Conservation (phyloP, 1,284 basidiomycete genomes). For the Pulveroboletus sp. region DNA sequence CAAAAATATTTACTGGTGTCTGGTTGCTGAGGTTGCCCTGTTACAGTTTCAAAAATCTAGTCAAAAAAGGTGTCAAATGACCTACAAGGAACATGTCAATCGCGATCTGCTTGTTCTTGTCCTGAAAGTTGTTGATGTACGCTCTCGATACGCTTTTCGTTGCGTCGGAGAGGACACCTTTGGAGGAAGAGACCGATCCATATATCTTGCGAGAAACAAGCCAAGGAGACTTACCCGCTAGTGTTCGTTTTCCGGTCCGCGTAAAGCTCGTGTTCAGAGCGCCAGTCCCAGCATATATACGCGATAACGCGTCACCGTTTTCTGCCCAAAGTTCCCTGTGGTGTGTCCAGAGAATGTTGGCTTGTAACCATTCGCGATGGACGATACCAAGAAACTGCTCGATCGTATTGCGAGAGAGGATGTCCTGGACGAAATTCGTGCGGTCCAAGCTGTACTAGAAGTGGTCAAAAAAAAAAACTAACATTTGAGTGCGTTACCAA, state of each 20-base stretch:
- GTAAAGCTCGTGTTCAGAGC: slow-evolving; percentile 96
- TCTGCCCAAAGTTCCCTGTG: slow-evolving; percentile 97
- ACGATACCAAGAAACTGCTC: slow-evolving; percentile 74
- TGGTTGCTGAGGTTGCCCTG: slow-evolving; percentile 93
- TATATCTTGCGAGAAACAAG: not conserved
- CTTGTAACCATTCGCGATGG: slow-evolving; percentile 73
- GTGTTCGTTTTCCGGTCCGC: slow-evolving; percentile 88
- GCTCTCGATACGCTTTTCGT: slow-evolving; percentile 95
- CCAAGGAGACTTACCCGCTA: slow-evolving; percentile 58
- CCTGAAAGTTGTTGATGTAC: slow-evolving; percentile 98
- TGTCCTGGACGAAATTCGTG: slow-evolving; percentile 98
- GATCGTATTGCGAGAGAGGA: slow-evolving; percentile 77
- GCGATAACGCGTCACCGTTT: slow-evolving; percentile 87
- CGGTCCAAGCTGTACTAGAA: slow-evolving; percentile 74
- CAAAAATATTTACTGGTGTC: slow-evolving; percentile 86
- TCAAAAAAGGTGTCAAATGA: not conserved
- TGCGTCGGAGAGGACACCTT: slow-evolving; percentile 89
- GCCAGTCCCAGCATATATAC: slow-evolving; percentile 96
- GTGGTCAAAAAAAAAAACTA: slow-evolving; percentile 3
- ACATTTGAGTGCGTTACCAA: slow-evolving; percentile 56
- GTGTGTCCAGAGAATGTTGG: slow-evolving; percentile 74
- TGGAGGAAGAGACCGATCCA: slow-evolving; percentile 11
- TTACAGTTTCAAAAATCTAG: slow-evolving; percentile 1
- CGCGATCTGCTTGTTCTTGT: slow-evolving; percentile 90
- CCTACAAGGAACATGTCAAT: slow-evolving; percentile 93